Conservation (phyloP, 306 rosid genomes). For the Carpinus viminea region DNA sequence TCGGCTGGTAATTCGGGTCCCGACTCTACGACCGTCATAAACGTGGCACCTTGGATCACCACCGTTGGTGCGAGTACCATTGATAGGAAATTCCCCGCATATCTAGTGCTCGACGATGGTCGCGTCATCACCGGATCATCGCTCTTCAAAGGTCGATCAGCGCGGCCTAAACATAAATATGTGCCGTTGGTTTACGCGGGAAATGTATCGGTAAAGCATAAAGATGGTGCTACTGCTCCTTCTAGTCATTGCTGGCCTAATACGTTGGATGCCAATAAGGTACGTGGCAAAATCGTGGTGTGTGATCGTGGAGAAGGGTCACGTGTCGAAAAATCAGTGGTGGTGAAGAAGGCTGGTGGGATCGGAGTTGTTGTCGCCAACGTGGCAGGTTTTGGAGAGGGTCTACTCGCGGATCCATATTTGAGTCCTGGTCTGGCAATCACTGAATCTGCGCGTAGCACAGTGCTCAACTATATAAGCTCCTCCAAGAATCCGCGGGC, state of each 20-base stretch:
- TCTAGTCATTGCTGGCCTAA: neutral
- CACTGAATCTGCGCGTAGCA: constrained; percentile 6
- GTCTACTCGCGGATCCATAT: neutral
- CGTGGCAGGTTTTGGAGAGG: neutral
- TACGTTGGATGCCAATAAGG: neutral
- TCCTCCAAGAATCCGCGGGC: constrained; percentile 3
- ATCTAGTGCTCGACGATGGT: constrained; percentile 25
- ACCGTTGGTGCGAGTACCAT: constrained; percentile 29
- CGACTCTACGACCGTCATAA: neutral
- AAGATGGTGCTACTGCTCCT: too few species aligned
- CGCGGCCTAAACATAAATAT: neutral
- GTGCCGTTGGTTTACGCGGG: constrained; percentile 16
- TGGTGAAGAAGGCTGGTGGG: constrained; percentile 24
- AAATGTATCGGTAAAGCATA: neutral
- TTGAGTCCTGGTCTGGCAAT: constrained; percentile 11
- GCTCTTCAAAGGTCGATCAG: neutral
- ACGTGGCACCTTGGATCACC: constrained; percentile 31
- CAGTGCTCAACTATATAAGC: neutral
- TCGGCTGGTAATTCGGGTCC: constrained; percentile 20
- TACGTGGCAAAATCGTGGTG: constrained; percentile 15
- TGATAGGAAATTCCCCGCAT: constrained; percentile 23
- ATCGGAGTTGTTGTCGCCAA: neutral
- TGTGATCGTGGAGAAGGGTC: neutral
- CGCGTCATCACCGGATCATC: constrained; percentile 18
- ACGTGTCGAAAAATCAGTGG: neutral